These are phyloP conservation scores for Penicillium flavigenum DNA, from an alignment of 495 filamentous ascomycete genomes.

Conservation along the genomic window DNA sequence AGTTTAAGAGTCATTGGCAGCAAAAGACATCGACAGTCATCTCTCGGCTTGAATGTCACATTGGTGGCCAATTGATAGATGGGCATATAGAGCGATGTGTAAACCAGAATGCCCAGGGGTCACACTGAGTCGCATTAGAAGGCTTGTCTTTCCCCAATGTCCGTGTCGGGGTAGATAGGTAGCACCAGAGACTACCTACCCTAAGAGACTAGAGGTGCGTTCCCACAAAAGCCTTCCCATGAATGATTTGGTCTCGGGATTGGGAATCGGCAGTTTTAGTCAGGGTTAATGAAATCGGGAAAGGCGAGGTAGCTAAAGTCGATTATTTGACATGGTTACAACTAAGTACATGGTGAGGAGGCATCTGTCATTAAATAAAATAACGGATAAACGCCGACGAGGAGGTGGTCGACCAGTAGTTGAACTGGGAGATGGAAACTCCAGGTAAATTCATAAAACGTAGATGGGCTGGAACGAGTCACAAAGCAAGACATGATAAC, in stretches of 20 bases:
- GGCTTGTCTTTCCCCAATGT: background rate
- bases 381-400: conserved; percentile 16
- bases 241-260: background rate
- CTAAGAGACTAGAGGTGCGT: background rate
- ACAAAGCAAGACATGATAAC: conserved; percentile 16
- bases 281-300: background rate
- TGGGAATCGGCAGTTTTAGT: background rate
- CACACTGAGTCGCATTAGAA: conserved; percentile 1
- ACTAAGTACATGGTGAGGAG: conserved; percentile 39
- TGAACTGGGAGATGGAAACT: conserved; percentile 14
- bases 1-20: background rate
- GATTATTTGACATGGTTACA: conserved; percentile 30
- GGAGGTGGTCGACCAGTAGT: conserved; percentile 4
- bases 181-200: background rate
- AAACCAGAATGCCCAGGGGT: background rate
- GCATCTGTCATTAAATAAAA: conserved; percentile 32
- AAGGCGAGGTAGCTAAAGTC: conserved; percentile 2
- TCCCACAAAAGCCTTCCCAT: background rate
- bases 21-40: background rate
- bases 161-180: background rate
- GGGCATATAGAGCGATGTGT: background rate
- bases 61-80: background rate
- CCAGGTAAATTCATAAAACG: background rate
- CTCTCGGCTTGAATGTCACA: background rate
- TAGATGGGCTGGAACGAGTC: conserved; percentile 12